Evolutionary conservation across 2,329 filamentous ascomycete genomes (phyloP), one percentile per base, ranked within the genome.

Genomic region (Cadophora sp.): DNA sequence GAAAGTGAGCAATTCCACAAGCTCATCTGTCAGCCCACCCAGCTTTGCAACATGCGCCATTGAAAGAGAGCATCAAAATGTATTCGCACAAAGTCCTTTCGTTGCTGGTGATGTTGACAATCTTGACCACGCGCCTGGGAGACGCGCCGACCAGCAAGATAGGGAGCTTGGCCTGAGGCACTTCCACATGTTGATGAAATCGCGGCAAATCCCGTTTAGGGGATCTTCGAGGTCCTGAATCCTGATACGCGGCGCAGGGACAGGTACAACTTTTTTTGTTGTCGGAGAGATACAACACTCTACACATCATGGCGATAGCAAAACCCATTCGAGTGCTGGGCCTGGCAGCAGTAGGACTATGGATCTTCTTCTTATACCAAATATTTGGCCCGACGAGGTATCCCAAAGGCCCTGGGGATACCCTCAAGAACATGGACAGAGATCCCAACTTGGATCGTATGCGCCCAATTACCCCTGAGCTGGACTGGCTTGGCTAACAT

Each of bases 361-460:
- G 93, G 83, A 83, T 92, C 69, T 94, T 94, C 79, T 88, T 97
- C 75, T 80, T 96, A 71, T 90, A 92, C 73, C 90, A 92, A 76
- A 83, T 96, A 74, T 88, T 91, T 78, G 87, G 86, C 69, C 84
- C 87, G 9, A 83, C 86, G 24, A 80, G 80, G 45, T 73, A 81
- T 71, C 78, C 79, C 64, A 73, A 75, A 61, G 76, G 77, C 41
- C 78, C 80, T 72, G 79, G 80, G 71, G 79, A 81, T 70, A 80
- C 81, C 78, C 76, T 83, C 72, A 81, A 84, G 72, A 86, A 90
- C 76, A 88, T 91, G 81, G 87, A 91, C 73, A 86, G 88, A 68
- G 95, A 98, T 80, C 95, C 95, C 64, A 93, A 95, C 76, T 79
- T 94, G 76, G 94, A 97, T 80, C 89, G 94, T 97, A 83, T 78